Conservation (phyloP, 306 rosid species). For the Rosa chinensis region DNA sequence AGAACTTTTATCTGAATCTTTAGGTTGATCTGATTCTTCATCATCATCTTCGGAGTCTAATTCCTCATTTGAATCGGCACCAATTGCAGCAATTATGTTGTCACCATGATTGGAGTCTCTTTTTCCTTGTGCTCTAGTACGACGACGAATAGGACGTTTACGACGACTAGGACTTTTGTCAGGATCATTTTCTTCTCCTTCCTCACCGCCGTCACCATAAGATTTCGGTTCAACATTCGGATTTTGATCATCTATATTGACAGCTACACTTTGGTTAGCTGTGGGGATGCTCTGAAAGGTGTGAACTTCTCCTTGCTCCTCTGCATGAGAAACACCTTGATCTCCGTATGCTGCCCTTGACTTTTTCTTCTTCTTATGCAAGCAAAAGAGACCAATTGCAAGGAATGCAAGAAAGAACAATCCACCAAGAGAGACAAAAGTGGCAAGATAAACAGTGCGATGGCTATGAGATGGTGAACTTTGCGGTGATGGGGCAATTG, state of each 20-base stretch:
- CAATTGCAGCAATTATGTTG: neutral
- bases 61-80: neutral
- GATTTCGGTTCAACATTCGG: neutral
- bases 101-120: neutral
- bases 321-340: neutral
- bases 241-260: neutral
- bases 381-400: slow-evolving; percentile 23
- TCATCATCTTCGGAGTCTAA: neutral
- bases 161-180: neutral
- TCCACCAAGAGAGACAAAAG: slow-evolving; percentile 23
- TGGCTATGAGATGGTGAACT: neutral
- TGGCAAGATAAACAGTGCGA: slow-evolving; percentile 5
- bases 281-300: neutral
- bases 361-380: slow-evolving; percentile 18
- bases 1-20: neutral
- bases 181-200: neutral
- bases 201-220: neutral
- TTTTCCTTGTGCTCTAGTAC: neutral
- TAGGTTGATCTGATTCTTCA: neutral
- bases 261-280: neutral
- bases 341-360: neutral
- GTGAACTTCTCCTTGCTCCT: neutral
- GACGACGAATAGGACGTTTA: neutral
- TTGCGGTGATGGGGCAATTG: neutral
- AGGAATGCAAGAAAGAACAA: slow-evolving; percentile 32